Evolutionary conservation across 768 basidiomycete genomes (phyloP), one percentile per base, ranked within the genome.

Genomic region (Cyclocybe aegerita): DNA sequence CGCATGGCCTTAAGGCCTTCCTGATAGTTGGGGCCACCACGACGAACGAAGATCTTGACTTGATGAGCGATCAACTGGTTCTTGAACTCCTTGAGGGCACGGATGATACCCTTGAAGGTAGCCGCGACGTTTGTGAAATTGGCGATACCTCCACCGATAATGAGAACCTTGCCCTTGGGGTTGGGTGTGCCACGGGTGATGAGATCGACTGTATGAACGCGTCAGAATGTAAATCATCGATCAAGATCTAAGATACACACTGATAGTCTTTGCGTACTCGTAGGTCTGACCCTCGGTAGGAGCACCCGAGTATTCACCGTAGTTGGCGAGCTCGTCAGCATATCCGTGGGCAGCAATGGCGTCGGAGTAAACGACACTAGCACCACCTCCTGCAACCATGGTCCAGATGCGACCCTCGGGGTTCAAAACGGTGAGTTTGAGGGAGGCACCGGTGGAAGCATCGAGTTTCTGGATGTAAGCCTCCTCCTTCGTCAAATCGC

Each of bases 101-200:
- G 90, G 71, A 99, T 99, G 79, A 98, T 99, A 55, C 96, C 96
- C 80, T 98, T 98, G 89, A 99, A 99, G 53, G 96, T 98, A 8
- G 96, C 88, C 32, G 95, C 97, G 59, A 98, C 95, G 68, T 99
- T 98, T 67, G 94, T 98, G 77, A 99, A 99, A 84, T 99, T 99
- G 76, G 97, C 97, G 56, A 97, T 97, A 75, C 96, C 96, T 73
- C 97, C 97, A 71, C 96, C 97, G 58, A 99, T 97, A 81, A 99
- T 97, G 71, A 98, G 89, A 67, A 98, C 85, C 76, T 99, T 99
- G 78, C 97, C 97, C 44, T 97, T 77, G 46, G 86, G 77, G 60
- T 83, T 79, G 43, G 90, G 86, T 16, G 78, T 72, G 41, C 95
- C 94, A 52, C 96, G 93, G 39, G 92, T 98, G 70, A 98, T 92